Base-by-base conservation (phyloP, 345 rosid genomes). In the Rhizophora mangle region DNA sequence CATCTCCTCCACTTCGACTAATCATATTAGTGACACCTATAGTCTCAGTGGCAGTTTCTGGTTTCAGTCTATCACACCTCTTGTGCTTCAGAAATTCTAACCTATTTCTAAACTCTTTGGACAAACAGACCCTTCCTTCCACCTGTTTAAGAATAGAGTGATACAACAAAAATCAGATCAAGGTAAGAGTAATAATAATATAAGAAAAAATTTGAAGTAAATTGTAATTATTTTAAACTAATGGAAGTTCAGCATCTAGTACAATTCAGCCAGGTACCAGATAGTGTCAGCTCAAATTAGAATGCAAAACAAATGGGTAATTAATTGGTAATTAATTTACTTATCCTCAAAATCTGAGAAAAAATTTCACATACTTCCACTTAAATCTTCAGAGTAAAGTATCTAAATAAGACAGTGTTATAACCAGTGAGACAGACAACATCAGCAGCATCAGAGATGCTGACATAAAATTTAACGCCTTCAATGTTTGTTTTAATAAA, bases 1-100 rank as follows among this genome's bases (percentile, higher is more conserved):
- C 86, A 83, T 92, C 98, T 63, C 97, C 96, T 59, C 93, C 96
- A 65, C 95, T 92, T 82, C 97, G 86, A 77, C 84, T 83, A 87
- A 86, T 76, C 74, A 78, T 73, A 32, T 77, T 82, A 60, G 79
- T 46, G 59, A 78, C 37, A 69, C 84, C 79, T 61, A 69, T 70
- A 57, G 86, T 72, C 79, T 80, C 86, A 69, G 64, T 69, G 31
- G 68, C 61, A 62, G 77, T 62, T 74, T 78, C 89, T 73, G 93
- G 60, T 85, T 85, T 96, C 87, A 85, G 73, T 71, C 81, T 83
- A 66, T 86, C 88, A 78, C 86, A 96, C 85, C 90, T 85, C 78
- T 86, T 96, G 65, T 80, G 90, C 87, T 91, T 96, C 85, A 93
- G 83, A 74, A 66, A 79, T 70, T 96, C 95, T 72, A 89, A 74